Conservation (phyloP, 208 protist species). For the Sergeia podlipaevii region DNA sequence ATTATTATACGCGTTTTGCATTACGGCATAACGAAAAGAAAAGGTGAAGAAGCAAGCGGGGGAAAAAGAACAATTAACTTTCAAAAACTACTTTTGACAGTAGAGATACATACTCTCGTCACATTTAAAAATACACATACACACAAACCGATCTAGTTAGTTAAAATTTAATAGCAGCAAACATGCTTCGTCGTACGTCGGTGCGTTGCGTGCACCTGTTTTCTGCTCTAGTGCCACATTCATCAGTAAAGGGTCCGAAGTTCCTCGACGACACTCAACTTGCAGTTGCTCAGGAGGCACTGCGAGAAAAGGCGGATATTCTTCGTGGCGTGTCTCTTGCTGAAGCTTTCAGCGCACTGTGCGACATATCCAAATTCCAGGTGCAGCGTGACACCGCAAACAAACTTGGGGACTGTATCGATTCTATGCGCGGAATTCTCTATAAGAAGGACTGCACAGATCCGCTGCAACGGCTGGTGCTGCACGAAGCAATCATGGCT, state of each 20-base stretch:
- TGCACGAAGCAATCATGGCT: conserved; percentile 90
- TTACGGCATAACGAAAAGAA: too few relatives aligned
- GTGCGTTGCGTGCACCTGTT: conserved; percentile 71
- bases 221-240: conserved; percentile 63
- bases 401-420: conserved; percentile 42
- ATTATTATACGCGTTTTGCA: too few relatives aligned
- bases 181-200: conserved; percentile 61
- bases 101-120: too few relatives aligned
- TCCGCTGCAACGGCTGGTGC: conserved; percentile 58
- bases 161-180: neutral
- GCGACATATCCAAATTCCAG: conserved; percentile 26
- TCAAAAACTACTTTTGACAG: too few relatives aligned
- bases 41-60: too few relatives aligned
- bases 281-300: conserved; percentile 32
- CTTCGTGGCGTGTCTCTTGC: conserved; percentile 36
- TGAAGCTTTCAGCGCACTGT: conserved; percentile 27
- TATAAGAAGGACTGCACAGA: conserved; percentile 59
- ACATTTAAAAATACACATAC: too few relatives aligned
- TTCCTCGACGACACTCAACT: conserved; percentile 36
- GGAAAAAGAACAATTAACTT: too few relatives aligned
- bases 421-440: conserved; percentile 43
- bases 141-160: conserved; percentile 2
- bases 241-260: conserved; percentile 28
- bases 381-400: conserved; percentile 30
- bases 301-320: conserved; percentile 38